Evolutionary conservation across 352 stramenopile genomes (phyloP), one percentile per base, ranked within the genome.

Genomic region (Pythium rhizo-oryzae): DNA sequence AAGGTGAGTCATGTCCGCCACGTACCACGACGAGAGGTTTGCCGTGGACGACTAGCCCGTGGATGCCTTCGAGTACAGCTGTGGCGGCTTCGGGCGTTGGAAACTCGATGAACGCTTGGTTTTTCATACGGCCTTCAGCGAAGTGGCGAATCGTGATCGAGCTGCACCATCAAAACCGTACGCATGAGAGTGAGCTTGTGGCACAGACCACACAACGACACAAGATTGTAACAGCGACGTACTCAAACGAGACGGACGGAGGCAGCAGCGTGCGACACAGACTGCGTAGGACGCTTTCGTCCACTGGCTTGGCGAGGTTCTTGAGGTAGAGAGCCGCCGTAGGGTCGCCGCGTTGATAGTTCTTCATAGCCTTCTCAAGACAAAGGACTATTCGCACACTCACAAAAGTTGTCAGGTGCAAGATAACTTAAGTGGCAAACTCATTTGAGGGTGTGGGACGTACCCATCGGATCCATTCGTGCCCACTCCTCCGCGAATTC

Each of bases 21-120:
- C 86, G 54, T 79, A 96, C 90, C 71, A 96, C 82, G 65, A 97
- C 74, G 2, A 96, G 59, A 21, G 88, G 88, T 66, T 96, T 97
- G 35, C 77, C 78, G 30, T 93, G 79, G 4, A 96, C 24, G 11
- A 93, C 60, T 18, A 93, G 77, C 8, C 90, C 90, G 62, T 97
- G 89, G 9, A 86, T 74, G 9, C 78, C 65, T 6, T 85, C 50
- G 13, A 96, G 77, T 21, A 87, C 83, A 19, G 44, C 52, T 23
- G 59, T 67, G 4, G 90, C 90, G 18, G 89, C 39, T 12, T 86
- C 73, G 21, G 77, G 55, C 1, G 59, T 84, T 30, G 83, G 74
- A 59, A 86, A 96, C 54, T 78, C 84, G 28, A 96, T 73, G 55
- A 97, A 97, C 9, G 87, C 88, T 58, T 97, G 90, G 33, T 84